Conservation (phyloP, 2,329 filamentous ascomycete genomes). For the Aspergillaceae sp. region DNA sequence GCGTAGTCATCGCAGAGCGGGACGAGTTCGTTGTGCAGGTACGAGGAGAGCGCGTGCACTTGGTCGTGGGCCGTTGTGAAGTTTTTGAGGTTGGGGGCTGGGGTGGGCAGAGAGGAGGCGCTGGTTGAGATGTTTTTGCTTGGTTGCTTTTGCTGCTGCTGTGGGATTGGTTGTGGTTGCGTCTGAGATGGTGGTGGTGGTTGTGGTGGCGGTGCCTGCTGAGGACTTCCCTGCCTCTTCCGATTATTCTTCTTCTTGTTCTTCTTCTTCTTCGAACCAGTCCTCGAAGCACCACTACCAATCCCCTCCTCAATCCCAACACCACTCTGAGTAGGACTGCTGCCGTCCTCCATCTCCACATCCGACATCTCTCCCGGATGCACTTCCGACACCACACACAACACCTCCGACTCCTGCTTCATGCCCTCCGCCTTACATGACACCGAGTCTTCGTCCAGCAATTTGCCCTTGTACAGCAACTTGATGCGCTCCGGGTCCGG, state of each 20-base stretch:
- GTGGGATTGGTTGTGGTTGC: constrained; percentile 8
- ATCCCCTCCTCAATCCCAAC: not conserved
- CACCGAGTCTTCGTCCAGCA: constrained; percentile 34
- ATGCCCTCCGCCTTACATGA: constrained; percentile 37
- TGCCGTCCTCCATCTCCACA: constrained; percentile 25
- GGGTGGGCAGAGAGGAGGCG: constrained; percentile 14
- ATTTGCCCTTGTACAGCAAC: constrained; percentile 40
- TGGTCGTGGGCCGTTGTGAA: constrained; percentile 29
- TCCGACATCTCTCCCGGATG: constrained; percentile 20
- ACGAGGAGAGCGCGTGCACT: constrained; percentile 28
- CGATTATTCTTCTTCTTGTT: constrained; percentile 20
- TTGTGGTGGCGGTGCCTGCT: constrained; percentile 3
- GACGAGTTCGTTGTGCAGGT: constrained; percentile 29
- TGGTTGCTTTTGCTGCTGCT: constrained; percentile 1
- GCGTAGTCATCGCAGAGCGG: constrained; percentile 34
- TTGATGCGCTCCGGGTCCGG: constrained; percentile 31
- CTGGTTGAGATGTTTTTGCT: constrained; percentile 1
- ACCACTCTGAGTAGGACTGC: not conserved
- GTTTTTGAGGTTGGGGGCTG: constrained; percentile 27
- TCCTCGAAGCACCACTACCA: too few species aligned
- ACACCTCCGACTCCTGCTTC: constrained; percentile 41
- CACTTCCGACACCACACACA: constrained; percentile 39
- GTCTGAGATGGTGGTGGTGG: constrained; percentile 4
- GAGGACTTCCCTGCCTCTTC: constrained; percentile 9
- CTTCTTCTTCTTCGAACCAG: constrained; percentile 10